Evolutionary conservation across 768 basidiomycete species (phyloP).

Genomic region (Tephrocybe sp.): DNA sequence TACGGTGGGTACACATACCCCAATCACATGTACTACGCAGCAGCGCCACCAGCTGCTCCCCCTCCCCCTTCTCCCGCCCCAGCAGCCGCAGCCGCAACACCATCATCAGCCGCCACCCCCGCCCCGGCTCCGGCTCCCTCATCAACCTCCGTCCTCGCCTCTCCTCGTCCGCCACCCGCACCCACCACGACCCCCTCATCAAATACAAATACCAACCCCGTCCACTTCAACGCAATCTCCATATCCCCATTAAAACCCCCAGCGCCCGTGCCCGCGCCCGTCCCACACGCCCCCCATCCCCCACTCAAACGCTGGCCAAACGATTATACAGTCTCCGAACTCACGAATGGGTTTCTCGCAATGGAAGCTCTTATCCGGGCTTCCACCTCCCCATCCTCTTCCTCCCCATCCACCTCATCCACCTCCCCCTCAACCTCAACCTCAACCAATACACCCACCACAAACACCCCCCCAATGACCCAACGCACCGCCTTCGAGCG

Average conservation of each 20-base stretch:
- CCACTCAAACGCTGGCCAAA: constrained; percentile 76
- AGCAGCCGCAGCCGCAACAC: neutral
- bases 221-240: too few species aligned
- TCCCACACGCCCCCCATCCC: constrained; percentile 57
- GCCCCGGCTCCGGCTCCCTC: neutral
- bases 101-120: neutral
- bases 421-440: too few species aligned
- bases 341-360: constrained; percentile 56
- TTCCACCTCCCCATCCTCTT: too few species aligned
- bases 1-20: too few species aligned
- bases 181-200: constrained; percentile 4
- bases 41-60: too few species aligned
- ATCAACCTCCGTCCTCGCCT: neutral
- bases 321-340: constrained; percentile 68
- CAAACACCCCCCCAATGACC: too few species aligned
- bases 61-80: neutral
- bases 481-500: too few species aligned
- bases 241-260: constrained; percentile 6
- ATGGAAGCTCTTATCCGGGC: constrained; percentile 43
- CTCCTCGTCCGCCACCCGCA: constrained; percentile 1
- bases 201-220: too few species aligned
- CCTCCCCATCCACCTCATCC: too few species aligned
- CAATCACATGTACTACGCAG: too few species aligned
- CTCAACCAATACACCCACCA: too few species aligned
- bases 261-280: constrained; percentile 22